Evolutionary conservation across 345 rosid genomes (phyloP), one percentile per base, ranked within the genome.

Genomic region (Arabis hirsuta): DNA sequence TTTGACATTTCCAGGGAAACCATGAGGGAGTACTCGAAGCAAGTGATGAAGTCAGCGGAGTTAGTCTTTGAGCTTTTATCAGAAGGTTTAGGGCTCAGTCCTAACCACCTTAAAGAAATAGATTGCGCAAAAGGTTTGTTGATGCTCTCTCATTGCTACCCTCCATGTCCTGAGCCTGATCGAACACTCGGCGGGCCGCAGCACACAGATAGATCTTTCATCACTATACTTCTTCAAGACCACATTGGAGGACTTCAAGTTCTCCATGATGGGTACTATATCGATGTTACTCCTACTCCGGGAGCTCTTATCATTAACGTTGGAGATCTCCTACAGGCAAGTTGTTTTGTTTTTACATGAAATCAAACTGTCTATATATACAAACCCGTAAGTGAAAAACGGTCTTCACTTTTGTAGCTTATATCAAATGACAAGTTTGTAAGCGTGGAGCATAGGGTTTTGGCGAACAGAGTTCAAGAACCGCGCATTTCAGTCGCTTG

Each of bases 191-290:
- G 90, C 39, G 51, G 80, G 38, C 69, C 65, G 65, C 74, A 52
- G 46, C 90, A 83, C 42, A 26, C 85, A 4, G 89, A 83, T 60
- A 55, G 42, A 10, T 77, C 77, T 63, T 86, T 86, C 79, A 69
- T 88, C 31, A 78, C 88, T 0, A 80, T 88, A 38, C 89, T 86
- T 72, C 76, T 86, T 14, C 90, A 84, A 60, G 90, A 82, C 62
- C 79, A 80, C 6, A 69, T 85, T 6, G 88, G 90, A 22, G 88
- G 90, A 7, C 92, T 85, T 53, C 90, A 85, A 31, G 71, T 84
- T 51, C 79, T 77, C 12, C 73, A 80, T 0, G 32, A 78, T n/a
- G 48, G 66, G 4, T 62, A 12, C 2, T 85, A 86, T 87, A 3
- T 85, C 3, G 81, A 87, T 58, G 80, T 87, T 19, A 79, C 84